phyloP scores from a whole-genome alignment of 2,329 filamentous ascomycete genomes.

The Didymella sp. region DNA sequence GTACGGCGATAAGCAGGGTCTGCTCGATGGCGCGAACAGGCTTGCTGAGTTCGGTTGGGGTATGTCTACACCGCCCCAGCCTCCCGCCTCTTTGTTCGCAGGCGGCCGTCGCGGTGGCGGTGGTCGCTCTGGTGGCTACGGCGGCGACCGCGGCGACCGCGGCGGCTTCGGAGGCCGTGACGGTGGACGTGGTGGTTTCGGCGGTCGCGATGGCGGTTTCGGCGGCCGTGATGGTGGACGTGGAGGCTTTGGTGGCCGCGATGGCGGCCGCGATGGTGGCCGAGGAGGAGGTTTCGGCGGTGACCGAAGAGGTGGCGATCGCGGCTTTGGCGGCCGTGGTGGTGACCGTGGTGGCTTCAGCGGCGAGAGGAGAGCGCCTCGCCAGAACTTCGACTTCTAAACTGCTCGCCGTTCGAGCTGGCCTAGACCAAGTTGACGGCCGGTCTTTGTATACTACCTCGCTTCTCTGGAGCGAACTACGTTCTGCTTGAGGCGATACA shows the following conservation, averaged over 20 bases:
- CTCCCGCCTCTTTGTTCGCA: constrained; percentile 33
- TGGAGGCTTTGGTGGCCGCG: constrained; percentile 26
- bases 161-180: constrained; percentile 25
- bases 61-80: constrained; percentile 51
- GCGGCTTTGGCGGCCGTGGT: constrained; percentile 23
- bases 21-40: constrained; percentile 56
- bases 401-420: not conserved
- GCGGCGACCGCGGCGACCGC: constrained; percentile 16
- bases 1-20: constrained; percentile 49
- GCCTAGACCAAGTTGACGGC: constrained; percentile 4
- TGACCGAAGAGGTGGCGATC: constrained; percentile 7
- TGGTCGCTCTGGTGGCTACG: constrained; percentile 25
- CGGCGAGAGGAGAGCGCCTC: constrained; percentile 23
- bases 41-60: constrained; percentile 58
- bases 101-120: constrained; percentile 23
- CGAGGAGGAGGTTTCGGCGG: constrained; percentile 17
- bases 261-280: constrained; percentile 25
- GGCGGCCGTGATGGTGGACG: constrained; percentile 20
- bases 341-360: constrained; percentile 4
- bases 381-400: constrained; percentile 16
- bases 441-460: constrained; percentile 16
- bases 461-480: constrained; percentile 1
- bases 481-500: no score
- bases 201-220: constrained; percentile 15
- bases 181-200: constrained; percentile 23